Base-by-base conservation (phyloP, 225 moss, liverwort and hornwort species). In the Pseudoscleropodium purum region DNA sequence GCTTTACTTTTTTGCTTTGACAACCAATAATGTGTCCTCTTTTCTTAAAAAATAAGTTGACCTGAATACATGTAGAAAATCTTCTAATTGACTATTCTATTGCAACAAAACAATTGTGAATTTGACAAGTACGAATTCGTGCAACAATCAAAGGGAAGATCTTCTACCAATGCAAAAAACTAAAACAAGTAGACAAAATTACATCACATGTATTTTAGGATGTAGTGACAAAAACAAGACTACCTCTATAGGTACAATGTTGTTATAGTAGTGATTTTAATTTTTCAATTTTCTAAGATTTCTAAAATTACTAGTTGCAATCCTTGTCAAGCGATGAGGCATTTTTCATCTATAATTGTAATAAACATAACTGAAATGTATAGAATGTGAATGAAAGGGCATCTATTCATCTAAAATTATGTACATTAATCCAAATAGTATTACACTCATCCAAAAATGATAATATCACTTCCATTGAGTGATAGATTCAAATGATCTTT, bases 111-210 rank as follows among this genome's bases (percentile, higher is more conserved):
- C 31, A 49, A 33, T 75, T 76, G 14, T 34, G 7, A 21, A 21
- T 34, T 75, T 76, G 8, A 34, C 21, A 52, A 51, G 21, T 34
- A 51, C 5, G 1, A 51, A 51, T 34, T 34, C 34, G 0, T 34
- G 13, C 51, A 21, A 47, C 21, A 76, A 76, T 51, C 5, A 3
- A 34, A 21, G 4, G 19, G 4, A 75, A 1, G 6, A 17, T 49
- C 7, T 4, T 51, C 2, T 31, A 0, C 51, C 20, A 51, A 34
- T 0, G 0, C 9, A 34, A 34, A 13, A 60, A 21, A 76, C 1
- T 34, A 34, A 75, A 52, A 52, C 21, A 52, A 76, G 5, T 34
- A 76, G 5, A 52, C 13, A 52, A 76, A 8, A 2, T 34, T 21
- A 51, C 7, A 75, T 0, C 2, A 49, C 5, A 2, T 47, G 19